A percentile compares a stretch with the other conserved stretches of the same genome.
Conservation (phyloP, 352 stramenopile genomes). For the Globisporangium spinosum region DNA sequence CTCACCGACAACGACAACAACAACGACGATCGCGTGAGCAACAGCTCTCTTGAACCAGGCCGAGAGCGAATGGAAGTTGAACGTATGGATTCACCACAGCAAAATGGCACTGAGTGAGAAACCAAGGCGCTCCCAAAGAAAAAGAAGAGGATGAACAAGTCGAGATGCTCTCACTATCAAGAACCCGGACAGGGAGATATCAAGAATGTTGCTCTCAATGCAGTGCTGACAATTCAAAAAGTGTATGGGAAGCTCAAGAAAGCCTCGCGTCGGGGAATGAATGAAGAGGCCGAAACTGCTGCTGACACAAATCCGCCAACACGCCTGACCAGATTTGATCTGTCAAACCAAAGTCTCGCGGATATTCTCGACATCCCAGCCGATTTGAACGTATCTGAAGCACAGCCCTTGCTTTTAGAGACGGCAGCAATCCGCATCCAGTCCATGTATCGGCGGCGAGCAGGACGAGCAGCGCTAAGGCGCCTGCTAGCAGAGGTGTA, state of each 20-base stretch:
- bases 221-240: background rate
- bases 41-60: background rate
- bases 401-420: background rate
- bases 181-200: background rate
- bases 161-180: background rate
- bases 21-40: background rate
- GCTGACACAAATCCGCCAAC: background rate
- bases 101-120: background rate
- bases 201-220: background rate
- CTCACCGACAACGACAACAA: background rate
- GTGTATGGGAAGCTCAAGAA: background rate
- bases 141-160: background rate
- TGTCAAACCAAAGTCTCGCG: background rate
- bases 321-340: background rate
- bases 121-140: background rate
- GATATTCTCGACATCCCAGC: too few relatives aligned
- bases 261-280: background rate
- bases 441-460: slow-evolving; percentile 3
- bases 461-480: background rate
- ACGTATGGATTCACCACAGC: background rate
- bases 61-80: background rate
- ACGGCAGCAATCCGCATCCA: background rate
- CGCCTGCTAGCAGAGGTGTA: slow-evolving; percentile 17
- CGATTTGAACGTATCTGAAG: background rate
- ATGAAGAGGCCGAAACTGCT: background rate